phyloP scores from a whole-genome alignment of 2,329 filamentous ascomycete genomes.

The Chaetomiaceae sp. region DNA sequence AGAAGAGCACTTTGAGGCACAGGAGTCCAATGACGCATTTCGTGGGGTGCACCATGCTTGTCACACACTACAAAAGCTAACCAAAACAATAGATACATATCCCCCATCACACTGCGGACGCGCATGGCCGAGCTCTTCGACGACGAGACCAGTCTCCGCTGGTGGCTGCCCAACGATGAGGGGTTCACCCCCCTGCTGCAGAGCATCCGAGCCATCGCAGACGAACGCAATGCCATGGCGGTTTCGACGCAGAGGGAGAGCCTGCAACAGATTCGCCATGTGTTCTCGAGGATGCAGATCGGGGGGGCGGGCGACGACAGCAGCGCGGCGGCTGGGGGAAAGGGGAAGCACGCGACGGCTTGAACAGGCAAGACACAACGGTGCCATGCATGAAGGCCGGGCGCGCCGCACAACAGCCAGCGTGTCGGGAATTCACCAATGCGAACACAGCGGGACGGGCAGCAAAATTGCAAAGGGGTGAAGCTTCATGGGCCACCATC shows the following conservation, averaged over 20 bases:
- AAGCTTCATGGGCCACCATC: constrained; percentile 4
- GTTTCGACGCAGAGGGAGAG: constrained; percentile 57
- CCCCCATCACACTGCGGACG: constrained; percentile 65
- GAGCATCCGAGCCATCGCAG: constrained; percentile 73
- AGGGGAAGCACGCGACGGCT: constrained; percentile 3
- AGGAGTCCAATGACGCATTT: no score
- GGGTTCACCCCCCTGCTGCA: constrained; percentile 68
- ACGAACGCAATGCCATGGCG: constrained; percentile 63
- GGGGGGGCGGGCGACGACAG: constrained; percentile 12
- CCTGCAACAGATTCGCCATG: constrained; percentile 67
- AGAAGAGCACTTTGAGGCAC: no score
- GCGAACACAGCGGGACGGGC: not conserved
- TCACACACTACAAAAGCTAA: not conserved
- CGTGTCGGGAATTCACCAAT: constrained; percentile 4
- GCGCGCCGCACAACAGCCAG: not conserved
- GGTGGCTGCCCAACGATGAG: constrained; percentile 88
- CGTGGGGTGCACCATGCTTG: no score
- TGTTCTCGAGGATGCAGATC: constrained; percentile 64
- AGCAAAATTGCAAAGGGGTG: constrained; percentile 14
- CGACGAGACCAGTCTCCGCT: constrained; percentile 65
- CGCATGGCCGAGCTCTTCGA: constrained; percentile 74
- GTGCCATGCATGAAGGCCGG: not conserved
- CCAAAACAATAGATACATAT: constrained; percentile 64
- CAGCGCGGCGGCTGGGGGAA: not conserved
- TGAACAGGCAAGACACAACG: constrained; percentile 3